Evolutionary conservation across 768 basidiomycete species (phyloP).

Genomic region (Serendipita sp.): DNA sequence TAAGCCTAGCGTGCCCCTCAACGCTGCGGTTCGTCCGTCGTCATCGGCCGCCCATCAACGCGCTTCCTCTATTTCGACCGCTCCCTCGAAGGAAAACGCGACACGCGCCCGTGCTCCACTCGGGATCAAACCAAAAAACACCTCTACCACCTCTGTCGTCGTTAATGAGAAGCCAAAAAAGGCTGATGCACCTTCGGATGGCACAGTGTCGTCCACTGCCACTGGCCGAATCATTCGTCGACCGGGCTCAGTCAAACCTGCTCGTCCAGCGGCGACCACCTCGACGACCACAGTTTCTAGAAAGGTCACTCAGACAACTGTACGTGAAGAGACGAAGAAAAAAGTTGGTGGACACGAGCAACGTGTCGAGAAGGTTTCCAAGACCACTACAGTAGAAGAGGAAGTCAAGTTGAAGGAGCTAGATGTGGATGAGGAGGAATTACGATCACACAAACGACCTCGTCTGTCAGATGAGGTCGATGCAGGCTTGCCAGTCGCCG

Average conservation of each 20-base stretch:
- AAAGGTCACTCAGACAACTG: slow-evolving; percentile 2
- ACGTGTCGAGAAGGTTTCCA: neutral
- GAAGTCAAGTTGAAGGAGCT: slow-evolving; percentile 22
- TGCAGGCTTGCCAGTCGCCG: slow-evolving; percentile 15
- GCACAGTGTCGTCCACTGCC: slow-evolving; percentile 26
- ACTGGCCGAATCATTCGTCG: slow-evolving; percentile 6
- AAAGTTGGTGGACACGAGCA: neutral
- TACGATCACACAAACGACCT: slow-evolving; percentile 55
- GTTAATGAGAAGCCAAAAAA: slow-evolving; percentile 20
- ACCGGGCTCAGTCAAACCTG: neutral
- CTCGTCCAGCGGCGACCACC: neutral
- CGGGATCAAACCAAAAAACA: neutral
- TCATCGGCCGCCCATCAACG: slow-evolving; percentile 29
- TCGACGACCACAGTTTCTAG: neutral
- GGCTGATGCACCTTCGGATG: slow-evolving; percentile 20
- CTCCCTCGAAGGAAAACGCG: slow-evolving; percentile 15
- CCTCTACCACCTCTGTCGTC: neutral
- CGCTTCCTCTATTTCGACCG: slow-evolving; percentile 11
- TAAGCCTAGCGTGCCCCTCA: slow-evolving; percentile 12
- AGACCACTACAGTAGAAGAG: slow-evolving; percentile 10
- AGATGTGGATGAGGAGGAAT: slow-evolving; percentile 39
- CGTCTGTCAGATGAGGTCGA: slow-evolving; percentile 54
- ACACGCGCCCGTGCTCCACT: slow-evolving; percentile 6
- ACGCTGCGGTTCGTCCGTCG: slow-evolving; percentile 34
- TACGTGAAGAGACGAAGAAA: neutral